Evolutionary conservation across 2,329 filamentous ascomycete species (phyloP).

Genomic region (Pseudopithomyces maydicus): DNA sequence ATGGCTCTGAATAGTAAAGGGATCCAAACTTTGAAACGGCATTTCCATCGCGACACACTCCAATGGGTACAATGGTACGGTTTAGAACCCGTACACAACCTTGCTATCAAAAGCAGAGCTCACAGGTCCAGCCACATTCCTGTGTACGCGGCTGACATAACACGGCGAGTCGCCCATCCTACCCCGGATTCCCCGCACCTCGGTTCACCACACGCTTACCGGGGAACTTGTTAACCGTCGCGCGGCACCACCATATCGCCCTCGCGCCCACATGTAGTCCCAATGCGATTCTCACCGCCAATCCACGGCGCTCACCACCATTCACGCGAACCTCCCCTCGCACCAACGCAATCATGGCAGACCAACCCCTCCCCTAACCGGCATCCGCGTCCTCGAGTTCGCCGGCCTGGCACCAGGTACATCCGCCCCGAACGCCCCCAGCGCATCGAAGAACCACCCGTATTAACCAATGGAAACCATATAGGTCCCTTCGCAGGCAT

Average conservation of each 20-base stretch:
- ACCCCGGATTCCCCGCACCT: constrained; percentile 26
- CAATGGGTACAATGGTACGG: no score
- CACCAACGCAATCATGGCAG: constrained; percentile 23
- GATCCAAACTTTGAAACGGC: no score
- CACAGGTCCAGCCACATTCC: no score
- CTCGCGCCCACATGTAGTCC: constrained; percentile 30
- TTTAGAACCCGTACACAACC: no score
- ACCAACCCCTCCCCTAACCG: constrained; percentile 57
- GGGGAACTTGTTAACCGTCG: constrained; percentile 39
- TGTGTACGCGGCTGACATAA: neutral
- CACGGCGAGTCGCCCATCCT: neutral
- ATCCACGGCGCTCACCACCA: constrained; percentile 2
- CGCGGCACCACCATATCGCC: constrained; percentile 30
- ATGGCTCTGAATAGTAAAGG: no score
- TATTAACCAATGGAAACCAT: neutral
- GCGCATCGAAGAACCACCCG: neutral
- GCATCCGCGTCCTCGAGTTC: constrained; percentile 67
- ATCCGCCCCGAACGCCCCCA: neutral
- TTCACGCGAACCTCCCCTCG: neutral
- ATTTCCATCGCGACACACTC: no score
- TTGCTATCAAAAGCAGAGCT: no score
- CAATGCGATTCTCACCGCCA: constrained; percentile 6
- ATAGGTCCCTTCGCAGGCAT: constrained; percentile 86
- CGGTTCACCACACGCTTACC: constrained; percentile 29
- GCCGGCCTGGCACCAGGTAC: constrained; percentile 65